Percentiles rank a stretch among this genome's conserved stretches.
Evolutionary conservation across 306 rosid genomes (phyloP).

Genomic region (Corylus americana): DNA sequence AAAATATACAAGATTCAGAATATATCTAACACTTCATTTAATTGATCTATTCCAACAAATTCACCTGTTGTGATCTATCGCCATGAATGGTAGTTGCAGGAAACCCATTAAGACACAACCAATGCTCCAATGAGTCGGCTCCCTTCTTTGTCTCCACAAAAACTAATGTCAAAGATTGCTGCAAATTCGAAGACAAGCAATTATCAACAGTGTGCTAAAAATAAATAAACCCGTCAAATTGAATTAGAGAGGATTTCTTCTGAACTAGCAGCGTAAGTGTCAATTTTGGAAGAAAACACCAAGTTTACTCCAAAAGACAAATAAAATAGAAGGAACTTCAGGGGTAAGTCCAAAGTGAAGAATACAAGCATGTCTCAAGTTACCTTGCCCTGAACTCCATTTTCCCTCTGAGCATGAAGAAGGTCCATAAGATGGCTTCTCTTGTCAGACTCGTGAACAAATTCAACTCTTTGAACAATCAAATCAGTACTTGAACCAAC

Average conservation of each 20-base stretch:
- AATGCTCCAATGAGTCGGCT: constrained; percentile 90
- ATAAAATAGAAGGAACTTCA: constrained; percentile 12
- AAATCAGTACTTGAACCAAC: constrained; percentile 97
- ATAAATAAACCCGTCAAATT: constrained; percentile 13
- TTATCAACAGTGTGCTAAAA: constrained; percentile 19
- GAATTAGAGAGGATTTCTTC: neutral
- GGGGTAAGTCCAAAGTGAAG: constrained; percentile 14
- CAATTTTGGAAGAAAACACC: neutral
- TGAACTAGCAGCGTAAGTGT: constrained; percentile 1
- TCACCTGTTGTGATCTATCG: constrained; percentile 91
- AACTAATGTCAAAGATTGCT: constrained; percentile 92
- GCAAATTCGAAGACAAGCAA: constrained; percentile 34
- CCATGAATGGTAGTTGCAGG: constrained; percentile 98
- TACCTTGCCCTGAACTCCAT: constrained; percentile 75
- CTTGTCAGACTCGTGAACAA: constrained; percentile 85
- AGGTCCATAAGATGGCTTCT: constrained; percentile 98
- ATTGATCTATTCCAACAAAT: constrained; percentile 22
- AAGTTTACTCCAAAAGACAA: constrained; percentile 13
- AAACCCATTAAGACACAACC: constrained; percentile 83
- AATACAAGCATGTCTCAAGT: constrained; percentile 6
- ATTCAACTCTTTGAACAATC: constrained; percentile 92
- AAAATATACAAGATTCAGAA: neutral
- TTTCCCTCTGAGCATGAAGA: constrained; percentile 93
- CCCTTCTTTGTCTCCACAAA: constrained; percentile 99
- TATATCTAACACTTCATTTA: constrained; percentile 11